Percentiles rank a stretch among this genome's conserved stretches.
phyloP scores from a whole-genome alignment of 2,329 filamentous ascomycete species.

The Claviceps fusiformis region DNA sequence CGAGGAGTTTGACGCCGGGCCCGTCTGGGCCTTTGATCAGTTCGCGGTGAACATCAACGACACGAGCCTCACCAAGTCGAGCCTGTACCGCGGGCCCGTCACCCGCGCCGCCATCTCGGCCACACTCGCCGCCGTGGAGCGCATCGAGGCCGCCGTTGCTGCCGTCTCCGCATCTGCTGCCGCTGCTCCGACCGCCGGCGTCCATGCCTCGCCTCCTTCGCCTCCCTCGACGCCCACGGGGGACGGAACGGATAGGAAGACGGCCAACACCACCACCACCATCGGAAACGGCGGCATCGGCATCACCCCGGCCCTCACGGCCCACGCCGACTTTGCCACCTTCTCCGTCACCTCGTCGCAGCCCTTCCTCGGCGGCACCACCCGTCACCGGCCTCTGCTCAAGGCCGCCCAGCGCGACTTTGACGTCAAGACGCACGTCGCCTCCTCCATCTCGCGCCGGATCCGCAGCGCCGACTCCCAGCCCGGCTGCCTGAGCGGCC shows the following conservation, averaged over 20 bases:
- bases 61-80: slow-evolving; percentile 24
- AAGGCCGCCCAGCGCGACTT: slow-evolving; percentile 25
- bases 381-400: slow-evolving; percentile 23
- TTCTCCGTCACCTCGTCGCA: slow-evolving; percentile 19
- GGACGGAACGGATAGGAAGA: background rate
- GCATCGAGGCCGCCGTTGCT: slow-evolving; percentile 17
- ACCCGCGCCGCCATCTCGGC: slow-evolving; percentile 24
- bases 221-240: slow-evolving; percentile 3
- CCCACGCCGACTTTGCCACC: slow-evolving; percentile 14
- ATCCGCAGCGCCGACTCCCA: slow-evolving; percentile 28
- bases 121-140: slow-evolving; percentile 21
- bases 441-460: slow-evolving; percentile 25
- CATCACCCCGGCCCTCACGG: slow-evolving; percentile 13
- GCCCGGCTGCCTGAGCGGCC: slow-evolving; percentile 23
- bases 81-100: slow-evolving; percentile 24
- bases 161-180: background rate
- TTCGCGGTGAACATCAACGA: slow-evolving; percentile 27
- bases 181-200: too few species aligned
- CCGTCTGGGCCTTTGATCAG: slow-evolving; percentile 30
- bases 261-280: too few species aligned
- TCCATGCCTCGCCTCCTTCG: slow-evolving; percentile 1
- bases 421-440: slow-evolving; percentile 18
- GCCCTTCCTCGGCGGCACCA: slow-evolving; percentile 23
- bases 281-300: too few species aligned
- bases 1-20: slow-evolving; percentile 27